A percentile compares a stretch with the other conserved stretches of the same genome.
Conservation (phyloP, 345 rosid species). For the Pugionium cornutum region DNA sequence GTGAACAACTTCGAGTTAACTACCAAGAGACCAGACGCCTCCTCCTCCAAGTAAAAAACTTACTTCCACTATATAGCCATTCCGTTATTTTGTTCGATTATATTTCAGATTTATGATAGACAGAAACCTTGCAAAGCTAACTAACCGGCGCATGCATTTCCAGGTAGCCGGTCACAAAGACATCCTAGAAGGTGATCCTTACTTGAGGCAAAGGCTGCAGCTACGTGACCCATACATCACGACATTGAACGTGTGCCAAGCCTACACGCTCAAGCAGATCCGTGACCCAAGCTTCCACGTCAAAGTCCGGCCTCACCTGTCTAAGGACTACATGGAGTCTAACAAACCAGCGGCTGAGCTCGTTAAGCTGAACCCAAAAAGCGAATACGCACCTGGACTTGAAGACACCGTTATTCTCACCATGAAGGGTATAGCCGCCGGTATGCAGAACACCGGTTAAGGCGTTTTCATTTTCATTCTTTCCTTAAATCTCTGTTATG, state of each 20-base stretch:
- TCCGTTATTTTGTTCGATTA: background rate
- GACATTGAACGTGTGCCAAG: conserved; percentile 86
- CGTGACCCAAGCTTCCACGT: conserved; percentile 81
- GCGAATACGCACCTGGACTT: conserved; percentile 65
- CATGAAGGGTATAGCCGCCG: conserved; percentile 98
- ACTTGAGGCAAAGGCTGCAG: conserved; percentile 88
- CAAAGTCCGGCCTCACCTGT: conserved; percentile 65
- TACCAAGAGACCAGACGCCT: conserved; percentile 71
- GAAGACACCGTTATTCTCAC: conserved; percentile 95
- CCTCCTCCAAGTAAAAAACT: conserved; percentile 73
- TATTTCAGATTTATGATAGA: background rate
- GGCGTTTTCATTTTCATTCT: background rate
- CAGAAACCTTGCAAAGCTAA: background rate
- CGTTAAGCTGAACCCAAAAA: conserved; percentile 44
- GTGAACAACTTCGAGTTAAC: conserved; percentile 68
- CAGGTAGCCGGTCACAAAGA: conserved; percentile 85
- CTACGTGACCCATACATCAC: conserved; percentile 94
- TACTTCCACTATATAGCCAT: background rate
- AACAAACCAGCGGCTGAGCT: conserved; percentile 74
- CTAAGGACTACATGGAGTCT: conserved; percentile 70
- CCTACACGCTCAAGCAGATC: conserved; percentile 80
- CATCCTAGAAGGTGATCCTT: conserved; percentile 96
- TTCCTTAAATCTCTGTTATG: conserved; percentile 12
- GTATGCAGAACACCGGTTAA: conserved; percentile 93
- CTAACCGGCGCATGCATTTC: background rate